Evolutionary conservation across 202 grass and related monocot genomes (phyloP).

Genomic region (Alloteropsis angusta): DNA sequence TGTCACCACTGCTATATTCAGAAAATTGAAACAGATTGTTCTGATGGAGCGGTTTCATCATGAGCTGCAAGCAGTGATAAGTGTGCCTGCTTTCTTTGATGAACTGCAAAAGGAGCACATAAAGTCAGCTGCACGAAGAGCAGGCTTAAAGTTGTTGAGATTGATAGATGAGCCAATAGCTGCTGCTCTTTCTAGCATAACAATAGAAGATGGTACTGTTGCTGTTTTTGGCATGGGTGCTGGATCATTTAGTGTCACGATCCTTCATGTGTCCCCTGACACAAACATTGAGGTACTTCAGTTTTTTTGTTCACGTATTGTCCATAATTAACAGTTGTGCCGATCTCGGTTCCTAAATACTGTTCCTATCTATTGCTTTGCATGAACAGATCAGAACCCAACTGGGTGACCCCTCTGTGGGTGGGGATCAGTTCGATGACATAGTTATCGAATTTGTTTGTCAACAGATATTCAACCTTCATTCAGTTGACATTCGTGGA

Average conservation of each 20-base stretch:
- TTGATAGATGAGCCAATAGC: slow-evolving; percentile 15
- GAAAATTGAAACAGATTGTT: background rate
- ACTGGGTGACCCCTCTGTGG: background rate
- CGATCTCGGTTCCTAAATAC: background rate
- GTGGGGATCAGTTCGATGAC: slow-evolving; percentile 18
- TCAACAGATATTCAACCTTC: background rate
- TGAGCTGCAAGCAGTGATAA: slow-evolving; percentile 1
- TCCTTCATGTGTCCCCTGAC: background rate
- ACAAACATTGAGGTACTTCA: background rate
- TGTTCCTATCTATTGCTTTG: background rate
- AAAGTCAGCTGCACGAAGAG: background rate
- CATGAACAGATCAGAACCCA: background rate
- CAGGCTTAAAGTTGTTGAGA: background rate
- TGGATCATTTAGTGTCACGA: background rate
- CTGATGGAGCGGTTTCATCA: background rate
- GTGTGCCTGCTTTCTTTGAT: slow-evolving; percentile 2
- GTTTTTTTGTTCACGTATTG: background rate
- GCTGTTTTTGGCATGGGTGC: slow-evolving; percentile 22
- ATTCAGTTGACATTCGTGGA: background rate
- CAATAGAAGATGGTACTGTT: background rate
- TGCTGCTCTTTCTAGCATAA: slow-evolving; percentile 2
- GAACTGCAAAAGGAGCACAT: slow-evolving; percentile 6
- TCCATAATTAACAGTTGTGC: background rate
- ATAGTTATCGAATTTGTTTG: slow-evolving; percentile 2
- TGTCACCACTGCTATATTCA: background rate